Base-by-base conservation (phyloP, 331 rosid species). In the Malus hybrid region DNA sequence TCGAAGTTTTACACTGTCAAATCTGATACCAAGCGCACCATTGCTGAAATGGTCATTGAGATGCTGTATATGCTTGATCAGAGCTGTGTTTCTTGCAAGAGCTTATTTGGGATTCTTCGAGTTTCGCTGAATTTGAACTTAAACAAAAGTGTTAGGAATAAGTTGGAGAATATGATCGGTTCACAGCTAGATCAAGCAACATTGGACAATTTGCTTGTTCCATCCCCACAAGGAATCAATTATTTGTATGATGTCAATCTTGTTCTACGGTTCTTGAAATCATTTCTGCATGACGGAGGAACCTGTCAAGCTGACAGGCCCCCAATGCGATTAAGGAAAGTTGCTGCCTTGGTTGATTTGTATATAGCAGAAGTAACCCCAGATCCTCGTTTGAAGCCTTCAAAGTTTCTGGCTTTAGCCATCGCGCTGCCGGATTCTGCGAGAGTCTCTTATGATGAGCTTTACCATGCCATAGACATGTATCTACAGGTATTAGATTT, bases 301-400 rank as follows among this genome's bases (percentile, higher is more conserved):
- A 72, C n/a, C 12, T 31, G 65, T 59, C 62, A 72, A 32, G 70
- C 65, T 24, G 24, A 24, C 24, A 24, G 24, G 14, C 61, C 85
- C 65, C 84, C 84, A 3, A 14, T 84, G 33, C 80, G 64, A 82
- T 77, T 88, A 84, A 86, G 67, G 80, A 91, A 82, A 82, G 97
- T 91, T 70, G 87, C 90, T 29, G 76, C 75, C 69, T 83, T 93
- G 57, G 75, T 91, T 73, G 97, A 93, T 87, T 82, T 84, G 91
- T 93, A 93, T 52, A 82, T 84, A 59, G 89, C 98, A 70, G 98
- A 93, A 86, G 90, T 91, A 55, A 93, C 98, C 27, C 98, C 98
- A 29, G 98, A 91, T 82, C 98, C 97, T 76, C 78, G 87, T 73
- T 85, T 93, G 69, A 91, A 85, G 77, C 73, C 87, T 78, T 88